These are phyloP conservation scores for Magnolia kwangsiensis DNA, from an alignment of 164 flowering plant genomes.

Conservation along the genomic window DNA sequence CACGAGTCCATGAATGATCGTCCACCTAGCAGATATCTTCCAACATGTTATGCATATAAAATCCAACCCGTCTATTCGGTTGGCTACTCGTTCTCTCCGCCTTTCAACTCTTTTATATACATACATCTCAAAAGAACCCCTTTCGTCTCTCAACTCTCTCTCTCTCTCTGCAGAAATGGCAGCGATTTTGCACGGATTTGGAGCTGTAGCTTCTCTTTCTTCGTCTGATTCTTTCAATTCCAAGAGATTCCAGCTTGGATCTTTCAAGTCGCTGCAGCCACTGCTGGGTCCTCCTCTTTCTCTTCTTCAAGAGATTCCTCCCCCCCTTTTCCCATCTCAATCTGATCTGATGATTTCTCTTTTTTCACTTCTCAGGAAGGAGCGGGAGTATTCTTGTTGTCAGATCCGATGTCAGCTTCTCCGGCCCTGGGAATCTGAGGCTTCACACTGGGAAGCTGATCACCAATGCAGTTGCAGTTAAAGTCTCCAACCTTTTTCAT, in stretches of 20 bases:
- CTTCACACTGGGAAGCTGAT: slow-evolving; percentile 26
- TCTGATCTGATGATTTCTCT: slow-evolving; percentile 1
- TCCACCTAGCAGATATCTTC: too few relatives aligned
- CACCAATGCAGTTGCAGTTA: slow-evolving; percentile 61
- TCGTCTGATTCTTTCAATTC: slow-evolving; percentile 29
- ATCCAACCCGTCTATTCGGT: too few relatives aligned
- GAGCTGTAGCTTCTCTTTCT: slow-evolving; percentile 31
- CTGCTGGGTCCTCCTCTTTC: slow-evolving; percentile 19
- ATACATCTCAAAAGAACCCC: too few relatives aligned
- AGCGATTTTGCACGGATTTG: too few relatives aligned
- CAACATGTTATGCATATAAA: too few relatives aligned
- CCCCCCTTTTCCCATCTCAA: too few relatives aligned
- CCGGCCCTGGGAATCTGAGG: slow-evolving; percentile 8
- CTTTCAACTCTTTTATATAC: too few relatives aligned
- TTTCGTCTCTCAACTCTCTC: too few relatives aligned
- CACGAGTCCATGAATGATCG: too few relatives aligned
- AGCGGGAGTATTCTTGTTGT: slow-evolving; percentile 30
- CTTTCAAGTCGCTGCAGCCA: slow-evolving; percentile 20
- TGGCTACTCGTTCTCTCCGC: too few relatives aligned
- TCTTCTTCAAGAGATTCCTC: neutral
- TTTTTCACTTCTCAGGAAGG: slow-evolving; percentile 30
- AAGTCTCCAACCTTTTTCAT: neutral
- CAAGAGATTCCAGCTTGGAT: slow-evolving; percentile 21
- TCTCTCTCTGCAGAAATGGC: too few relatives aligned
- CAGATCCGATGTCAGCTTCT: slow-evolving; percentile 38